Evolutionary conservation across 441 rosid genomes (phyloP), one percentile per base, ranked within the genome.

Genomic region (Viola pubescens): DNA sequence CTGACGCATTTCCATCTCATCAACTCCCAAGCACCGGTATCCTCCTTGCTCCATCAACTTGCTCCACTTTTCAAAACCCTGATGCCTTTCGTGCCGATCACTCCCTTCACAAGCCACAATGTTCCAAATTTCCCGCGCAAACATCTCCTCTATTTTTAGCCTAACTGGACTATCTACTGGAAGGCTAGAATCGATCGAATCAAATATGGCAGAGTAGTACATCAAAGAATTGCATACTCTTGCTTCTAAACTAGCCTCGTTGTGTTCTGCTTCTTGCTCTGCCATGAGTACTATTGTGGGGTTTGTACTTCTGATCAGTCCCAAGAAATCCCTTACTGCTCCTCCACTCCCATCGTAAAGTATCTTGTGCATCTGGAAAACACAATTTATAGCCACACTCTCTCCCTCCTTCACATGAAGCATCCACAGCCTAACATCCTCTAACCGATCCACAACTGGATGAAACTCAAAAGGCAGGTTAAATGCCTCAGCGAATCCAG

Each of bases 381-480:
- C 62, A 62, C 97, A 89, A 66, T 87, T 92, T 34, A 89, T 80
- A 0, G 91, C 98, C 9, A 87, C 96, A 4, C 75, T 62, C 58
- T 87, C 98, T 13, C 80, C 84, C 66, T 87, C 98, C 80, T 87
- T 92, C 61, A 88, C 91, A 71, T 92, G 98, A 45, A 92, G 97
- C 98, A 92, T 92, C 98, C 98, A 92, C 58, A 92, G 66, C 75
- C 98, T 84, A 59, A 89, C 98, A 62, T 92, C 98, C 65, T 92
- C 98, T 42, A 92, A 74, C 59, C 97, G 75, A 70, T 92, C 98
- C 42, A 92, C 95, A 0, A 92, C 98, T 0, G 98, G 95, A 51
- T 92, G 98, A 65, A 92, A 92, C 86, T 89, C 96, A 39, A 92
- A 92, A 34, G 83, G 86, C 56, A 92, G 72, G 77, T 79, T 86